A percentile compares a stretch with the other conserved stretches of the same genome.
These are phyloP conservation scores for Cutaneotrichosporon spelunceum DNA, from an alignment of 1,284 basidiomycete species.

Conservation along the genomic window DNA sequence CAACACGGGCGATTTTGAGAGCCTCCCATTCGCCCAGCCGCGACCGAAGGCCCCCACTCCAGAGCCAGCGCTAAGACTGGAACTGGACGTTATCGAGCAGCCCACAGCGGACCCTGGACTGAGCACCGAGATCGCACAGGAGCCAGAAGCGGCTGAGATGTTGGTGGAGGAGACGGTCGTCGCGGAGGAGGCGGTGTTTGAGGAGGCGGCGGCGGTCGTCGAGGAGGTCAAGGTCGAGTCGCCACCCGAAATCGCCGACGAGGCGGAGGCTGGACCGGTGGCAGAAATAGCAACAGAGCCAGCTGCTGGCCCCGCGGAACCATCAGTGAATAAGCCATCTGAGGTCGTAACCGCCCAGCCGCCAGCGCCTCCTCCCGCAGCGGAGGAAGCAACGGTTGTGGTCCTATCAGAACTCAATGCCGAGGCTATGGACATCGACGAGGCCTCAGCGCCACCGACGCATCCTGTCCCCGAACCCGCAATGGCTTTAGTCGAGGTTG, in stretches of 20 bases:
- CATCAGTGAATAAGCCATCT: not conserved
- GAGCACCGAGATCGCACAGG: not conserved
- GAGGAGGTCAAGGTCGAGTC: not conserved
- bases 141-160: not conserved
- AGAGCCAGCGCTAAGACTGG: not conserved
- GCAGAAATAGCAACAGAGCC: not conserved
- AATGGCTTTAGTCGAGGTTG: not conserved
- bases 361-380: not conserved
- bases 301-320: not conserved
- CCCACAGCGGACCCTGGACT: not conserved
- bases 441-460: not conserved
- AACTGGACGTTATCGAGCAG: not conserved
- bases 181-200: not conserved
- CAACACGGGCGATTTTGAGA: slow-evolving; percentile 55
- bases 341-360: not conserved
- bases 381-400: not conserved
- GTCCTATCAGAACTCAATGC: not conserved
- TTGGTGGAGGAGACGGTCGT: not conserved
- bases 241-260: not conserved
- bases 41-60: slow-evolving; percentile 8
- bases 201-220: not conserved
- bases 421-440: not conserved
- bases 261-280: not conserved
- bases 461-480: not conserved
- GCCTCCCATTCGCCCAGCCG: slow-evolving; percentile 28